Evolutionary conservation across 257 asterid genomes (phyloP), one percentile per base, ranked within the genome.

Genomic region (Paraleonurus japonicus): DNA sequence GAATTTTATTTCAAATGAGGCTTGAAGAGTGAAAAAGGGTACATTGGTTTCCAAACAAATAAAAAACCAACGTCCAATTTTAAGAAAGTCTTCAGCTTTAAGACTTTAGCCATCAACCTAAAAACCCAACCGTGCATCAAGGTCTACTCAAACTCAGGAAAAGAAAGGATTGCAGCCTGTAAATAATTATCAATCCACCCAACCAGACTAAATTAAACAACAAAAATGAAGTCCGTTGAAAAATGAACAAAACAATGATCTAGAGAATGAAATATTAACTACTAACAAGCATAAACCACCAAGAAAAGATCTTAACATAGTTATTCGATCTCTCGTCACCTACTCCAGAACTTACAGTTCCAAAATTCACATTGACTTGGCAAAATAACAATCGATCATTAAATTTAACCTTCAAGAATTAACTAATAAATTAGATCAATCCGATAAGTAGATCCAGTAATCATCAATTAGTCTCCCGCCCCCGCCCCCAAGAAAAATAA

Each of bases 391-490:
- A 35, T 35, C 41, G 61, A 45, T 69, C 68, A 81, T 54, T 70
- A 70, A 61, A 19, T 37, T 26, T 20, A 17, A n/a, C 32, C 32
- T 67, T 57, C 47, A 65, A 13, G 17, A 9, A 50, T 2, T 33
- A 57, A 32, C 17, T 24, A 82, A 65, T 41, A 35, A 22, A 65
- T 41, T 75, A 35, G 76, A 73, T 70, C 64, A 70, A 70, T 35
- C 10, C 50, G 61, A 30, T 48, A 70, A 67, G 28, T 20, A 54
- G 76, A 79, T 79, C 81, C 22, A 71, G 33, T n/a, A 70, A 73
- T 58, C 35, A 10, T 17, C 28, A 41, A 39, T 30, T 27, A 16
- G 33, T 27, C 72, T 70, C 55, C 35, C 24, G 13, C 26, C 57
- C 50, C 57, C 17, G 26, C 47, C 39, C 37, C 41, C 7, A 19